Conservation (phyloP, 2,329 filamentous ascomycete species). For the Monosporascus sp. region DNA sequence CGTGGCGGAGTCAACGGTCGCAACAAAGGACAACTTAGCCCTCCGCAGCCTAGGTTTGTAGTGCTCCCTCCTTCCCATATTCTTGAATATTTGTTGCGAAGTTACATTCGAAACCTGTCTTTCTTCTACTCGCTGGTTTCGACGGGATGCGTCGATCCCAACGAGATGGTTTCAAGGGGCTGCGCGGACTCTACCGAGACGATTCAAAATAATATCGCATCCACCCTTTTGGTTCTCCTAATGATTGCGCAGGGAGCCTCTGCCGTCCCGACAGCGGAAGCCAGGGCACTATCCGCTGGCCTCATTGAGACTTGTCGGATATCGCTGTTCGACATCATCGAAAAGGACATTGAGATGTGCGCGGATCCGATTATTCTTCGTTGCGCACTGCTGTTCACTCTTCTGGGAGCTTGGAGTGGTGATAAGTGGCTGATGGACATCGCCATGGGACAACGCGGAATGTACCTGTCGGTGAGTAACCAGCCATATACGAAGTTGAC, state of each 20-base stretch:
- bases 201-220: conserved; percentile 60
- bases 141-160: conserved; percentile 56
- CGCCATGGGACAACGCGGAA: conserved; percentile 66
- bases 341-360: conserved; percentile 64
- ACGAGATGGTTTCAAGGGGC: conserved; percentile 54
- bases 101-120: conserved; percentile 60
- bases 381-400: conserved; percentile 61
- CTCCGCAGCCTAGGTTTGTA: conserved; percentile 55
- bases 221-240: conserved; percentile 60
- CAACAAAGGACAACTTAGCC: conserved; percentile 37
- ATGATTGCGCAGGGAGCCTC: conserved; percentile 70
- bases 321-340: conserved; percentile 65
- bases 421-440: conserved; percentile 77
- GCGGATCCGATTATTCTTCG: conserved; percentile 60
- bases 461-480: conserved; percentile 58
- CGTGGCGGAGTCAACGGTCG: conserved; percentile 40
- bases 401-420: conserved; percentile 66
- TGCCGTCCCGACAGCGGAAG: conserved; percentile 59
- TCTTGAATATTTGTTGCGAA: conserved; percentile 61
- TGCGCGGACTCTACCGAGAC: conserved; percentile 62
- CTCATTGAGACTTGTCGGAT: conserved; percentile 67
- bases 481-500: background rate
- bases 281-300: conserved; percentile 59
- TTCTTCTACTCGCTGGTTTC: conserved; percentile 61
- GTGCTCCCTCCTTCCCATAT: conserved; percentile 61